Evolutionary conservation across 2,329 filamentous ascomycete genomes (phyloP).

Genomic region (Periconia digitata): DNA sequence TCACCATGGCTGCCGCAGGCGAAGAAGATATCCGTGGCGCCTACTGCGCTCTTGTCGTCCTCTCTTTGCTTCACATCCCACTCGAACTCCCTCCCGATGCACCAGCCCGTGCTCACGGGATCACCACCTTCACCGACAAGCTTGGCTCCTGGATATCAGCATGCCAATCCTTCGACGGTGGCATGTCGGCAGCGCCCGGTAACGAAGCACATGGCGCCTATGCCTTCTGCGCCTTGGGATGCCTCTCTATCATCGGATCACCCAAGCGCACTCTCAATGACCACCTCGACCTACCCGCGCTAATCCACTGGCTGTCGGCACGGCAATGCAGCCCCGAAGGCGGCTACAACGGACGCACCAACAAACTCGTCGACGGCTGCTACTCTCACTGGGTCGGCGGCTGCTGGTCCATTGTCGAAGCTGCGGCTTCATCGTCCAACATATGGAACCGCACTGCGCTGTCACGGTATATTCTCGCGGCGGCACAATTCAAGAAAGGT

Average conservation of each 20-base stretch:
- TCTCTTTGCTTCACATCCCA: slow-evolving; percentile 81
- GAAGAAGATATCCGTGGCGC: slow-evolving; percentile 93
- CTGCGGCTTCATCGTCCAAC: slow-evolving; percentile 55
- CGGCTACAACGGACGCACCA: slow-evolving; percentile 89
- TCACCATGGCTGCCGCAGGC: slow-evolving; percentile 80
- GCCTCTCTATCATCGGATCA: slow-evolving; percentile 79
- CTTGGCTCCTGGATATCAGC: slow-evolving; percentile 77
- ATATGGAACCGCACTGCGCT: slow-evolving; percentile 83
- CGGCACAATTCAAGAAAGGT: slow-evolving; percentile 78
- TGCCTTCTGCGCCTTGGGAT: slow-evolving; percentile 90
- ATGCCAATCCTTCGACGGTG: slow-evolving; percentile 96
- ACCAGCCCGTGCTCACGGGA: slow-evolving; percentile 64
- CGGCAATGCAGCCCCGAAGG: slow-evolving; percentile 90
- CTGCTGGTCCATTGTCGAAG: slow-evolving; percentile 90
- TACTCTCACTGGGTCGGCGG: slow-evolving; percentile 98
- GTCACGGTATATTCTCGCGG: slow-evolving; percentile 84
- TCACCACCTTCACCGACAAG: slow-evolving; percentile 67
- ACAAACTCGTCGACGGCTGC: slow-evolving; percentile 97
- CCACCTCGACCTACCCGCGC: slow-evolving; percentile 74
- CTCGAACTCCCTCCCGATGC: slow-evolving; percentile 74
- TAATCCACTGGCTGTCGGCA: slow-evolving; percentile 86
- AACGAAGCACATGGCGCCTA: slow-evolving; percentile 96
- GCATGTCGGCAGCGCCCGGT: slow-evolving; percentile 81
- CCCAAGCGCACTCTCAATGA: slow-evolving; percentile 73
- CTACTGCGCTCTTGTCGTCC: slow-evolving; percentile 85